These are phyloP conservation scores for Clavariopsis aquatica DNA, from an alignment of 495 filamentous ascomycete genomes.

Conservation along the genomic window DNA sequence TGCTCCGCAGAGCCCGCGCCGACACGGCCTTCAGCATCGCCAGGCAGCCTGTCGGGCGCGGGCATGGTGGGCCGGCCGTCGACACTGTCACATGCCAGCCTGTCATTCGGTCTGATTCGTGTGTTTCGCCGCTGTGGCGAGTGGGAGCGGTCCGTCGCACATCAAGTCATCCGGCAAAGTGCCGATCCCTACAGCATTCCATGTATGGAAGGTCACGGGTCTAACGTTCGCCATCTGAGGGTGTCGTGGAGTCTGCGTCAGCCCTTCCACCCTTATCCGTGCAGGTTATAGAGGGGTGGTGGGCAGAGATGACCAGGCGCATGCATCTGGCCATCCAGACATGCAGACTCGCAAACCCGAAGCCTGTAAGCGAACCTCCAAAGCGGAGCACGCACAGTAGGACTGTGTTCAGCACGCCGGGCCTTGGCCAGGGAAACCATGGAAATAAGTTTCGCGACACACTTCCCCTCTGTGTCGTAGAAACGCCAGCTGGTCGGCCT, in stretches of 20 bases:
- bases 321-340: neutral
- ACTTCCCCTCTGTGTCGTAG: neutral
- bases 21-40: neutral
- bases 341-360: neutral
- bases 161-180: slow-evolving; percentile 23
- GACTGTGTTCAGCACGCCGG: neutral
- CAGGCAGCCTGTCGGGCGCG: neutral
- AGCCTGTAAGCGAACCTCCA: too few relatives aligned
- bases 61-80: slow-evolving; percentile 5
- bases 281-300: neutral
- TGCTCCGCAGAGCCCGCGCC: neutral
- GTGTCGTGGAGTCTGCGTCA: neutral
- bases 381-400: neutral
- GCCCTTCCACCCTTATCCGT: neutral
- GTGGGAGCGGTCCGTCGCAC: slow-evolving; percentile 24
- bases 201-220: slow-evolving; percentile 32
- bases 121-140: slow-evolving; percentile 21
- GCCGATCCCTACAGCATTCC: slow-evolving; percentile 30
- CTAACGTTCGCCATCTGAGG: neutral
- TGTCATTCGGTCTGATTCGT: slow-evolving; percentile 11
- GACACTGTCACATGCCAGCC: slow-evolving; percentile 23
- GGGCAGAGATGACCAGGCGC: neutral
- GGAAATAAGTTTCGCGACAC: neutral
- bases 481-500: neutral
- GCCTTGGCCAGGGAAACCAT: neutral